Evolutionary conservation across 2,329 filamentous ascomycete genomes (phyloP).

Genomic region (Fusarium sp.): DNA sequence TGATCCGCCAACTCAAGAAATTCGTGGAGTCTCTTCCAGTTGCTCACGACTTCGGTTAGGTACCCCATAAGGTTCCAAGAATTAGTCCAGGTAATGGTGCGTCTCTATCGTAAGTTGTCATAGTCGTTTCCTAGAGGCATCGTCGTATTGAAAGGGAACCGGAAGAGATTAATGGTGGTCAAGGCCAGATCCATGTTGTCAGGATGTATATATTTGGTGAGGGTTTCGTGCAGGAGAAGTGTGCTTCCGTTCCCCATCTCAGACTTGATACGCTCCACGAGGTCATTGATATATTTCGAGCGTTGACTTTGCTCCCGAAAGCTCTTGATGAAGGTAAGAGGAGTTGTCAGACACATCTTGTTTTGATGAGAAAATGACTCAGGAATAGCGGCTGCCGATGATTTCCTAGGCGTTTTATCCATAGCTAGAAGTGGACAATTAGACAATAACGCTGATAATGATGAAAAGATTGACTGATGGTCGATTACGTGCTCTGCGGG

Average conservation of each 20-base stretch:
- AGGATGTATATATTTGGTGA: not conserved
- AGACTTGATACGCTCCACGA: not conserved
- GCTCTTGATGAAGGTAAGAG: not conserved
- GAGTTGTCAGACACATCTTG: not conserved
- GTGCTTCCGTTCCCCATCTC: not conserved
- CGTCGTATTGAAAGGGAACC: not conserved
- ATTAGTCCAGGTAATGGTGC: not conserved
- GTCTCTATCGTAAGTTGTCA: not conserved
- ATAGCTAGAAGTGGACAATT: not conserved
- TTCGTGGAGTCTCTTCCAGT: not conserved
- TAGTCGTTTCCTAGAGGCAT: not conserved
- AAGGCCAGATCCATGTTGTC: not conserved
- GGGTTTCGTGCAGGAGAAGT: not conserved
- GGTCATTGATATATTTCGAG: not conserved
- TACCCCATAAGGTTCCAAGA: not conserved
- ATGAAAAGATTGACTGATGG: not conserved
- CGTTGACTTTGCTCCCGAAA: not conserved
- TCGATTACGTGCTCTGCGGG: not conserved
- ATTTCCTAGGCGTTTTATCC: not conserved
- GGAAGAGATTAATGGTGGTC: not conserved
- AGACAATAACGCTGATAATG: not conserved
- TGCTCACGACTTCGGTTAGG: not conserved
- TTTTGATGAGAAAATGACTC: no score
- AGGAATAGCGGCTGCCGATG: no score
- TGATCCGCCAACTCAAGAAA: constrained; percentile 12